Evolutionary conservation across 345 rosid species (phyloP).

Genomic region (Reutealis trisperma): DNA sequence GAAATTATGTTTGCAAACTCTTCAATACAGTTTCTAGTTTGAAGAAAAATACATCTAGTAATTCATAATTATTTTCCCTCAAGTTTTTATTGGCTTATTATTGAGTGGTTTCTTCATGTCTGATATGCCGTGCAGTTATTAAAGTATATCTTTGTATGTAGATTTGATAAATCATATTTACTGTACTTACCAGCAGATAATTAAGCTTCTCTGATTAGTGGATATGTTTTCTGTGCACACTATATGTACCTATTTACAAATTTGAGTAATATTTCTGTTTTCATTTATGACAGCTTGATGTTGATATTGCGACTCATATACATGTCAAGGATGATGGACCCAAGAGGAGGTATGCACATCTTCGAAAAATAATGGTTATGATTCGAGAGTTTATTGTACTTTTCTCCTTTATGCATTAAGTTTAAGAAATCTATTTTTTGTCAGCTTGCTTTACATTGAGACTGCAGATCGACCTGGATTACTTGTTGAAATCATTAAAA

Average conservation of each 20-base stretch:
- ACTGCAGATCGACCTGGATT: conserved; percentile 97
- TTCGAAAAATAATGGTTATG: neutral
- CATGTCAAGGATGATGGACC: conserved; percentile 81
- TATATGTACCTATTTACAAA: too few species aligned
- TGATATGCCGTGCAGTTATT: neutral
- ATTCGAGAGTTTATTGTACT: neutral
- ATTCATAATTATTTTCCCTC: too few species aligned
- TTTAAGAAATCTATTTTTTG: conserved; percentile 15
- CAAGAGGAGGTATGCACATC: conserved; percentile 64
- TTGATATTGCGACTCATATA: conserved; percentile 80
- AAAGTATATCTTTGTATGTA: neutral
- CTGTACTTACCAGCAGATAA: neutral
- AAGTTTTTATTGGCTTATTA: neutral
- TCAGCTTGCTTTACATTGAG: conserved; percentile 81
- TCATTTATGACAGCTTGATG: conserved; percentile 68
- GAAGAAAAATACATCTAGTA: neutral
- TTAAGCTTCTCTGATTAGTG: neutral
- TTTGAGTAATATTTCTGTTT: conserved; percentile 5
- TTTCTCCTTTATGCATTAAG: neutral
- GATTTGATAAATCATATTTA: neutral
- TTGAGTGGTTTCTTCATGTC: neutral
- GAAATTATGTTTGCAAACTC: neutral
- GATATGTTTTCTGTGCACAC: neutral
- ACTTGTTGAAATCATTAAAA: conserved; percentile 78
- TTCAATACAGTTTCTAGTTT: neutral